Evolutionary conservation across 371 early-diverging fungal species (phyloP).

Genomic region (Mucor racemosus): DNA sequence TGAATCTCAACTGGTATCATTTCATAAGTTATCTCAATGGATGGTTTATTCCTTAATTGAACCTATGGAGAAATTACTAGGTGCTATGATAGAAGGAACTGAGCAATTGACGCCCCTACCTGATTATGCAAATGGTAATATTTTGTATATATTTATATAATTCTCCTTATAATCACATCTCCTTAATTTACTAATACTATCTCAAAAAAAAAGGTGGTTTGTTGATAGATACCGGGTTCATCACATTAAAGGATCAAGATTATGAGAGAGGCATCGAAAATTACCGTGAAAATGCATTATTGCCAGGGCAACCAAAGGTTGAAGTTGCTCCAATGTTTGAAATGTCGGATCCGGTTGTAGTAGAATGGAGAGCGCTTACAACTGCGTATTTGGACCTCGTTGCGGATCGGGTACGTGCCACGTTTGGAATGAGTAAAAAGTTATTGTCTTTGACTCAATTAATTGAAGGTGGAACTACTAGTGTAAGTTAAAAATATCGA

Average conservation of each 20-base stretch:
- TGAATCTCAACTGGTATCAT: constrained; percentile 62
- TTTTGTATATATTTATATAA: constrained; percentile 9
- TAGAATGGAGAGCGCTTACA: constrained; percentile 93
- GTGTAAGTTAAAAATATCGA: constrained; percentile 42
- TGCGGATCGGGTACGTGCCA: constrained; percentile 66
- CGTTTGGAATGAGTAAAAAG: constrained; percentile 56
- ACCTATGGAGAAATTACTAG: constrained; percentile 69
- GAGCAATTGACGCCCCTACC: constrained; percentile 86
- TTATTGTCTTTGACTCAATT: constrained; percentile 79
- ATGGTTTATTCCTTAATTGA: constrained; percentile 91
- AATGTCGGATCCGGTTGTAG: constrained; percentile 79
- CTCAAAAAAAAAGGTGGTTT: constrained; percentile 34
- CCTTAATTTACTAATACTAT: too few species aligned
- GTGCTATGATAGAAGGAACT: constrained; percentile 67
- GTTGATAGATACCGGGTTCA: constrained; percentile 50
- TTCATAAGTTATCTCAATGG: constrained; percentile 95
- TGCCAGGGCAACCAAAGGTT: constrained; percentile 49
- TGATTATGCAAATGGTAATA: constrained; percentile 87
- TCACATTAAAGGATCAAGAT: constrained; percentile 40
- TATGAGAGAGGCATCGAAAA: constrained; percentile 49
- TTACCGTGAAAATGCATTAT: constrained; percentile 39
- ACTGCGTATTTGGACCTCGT: constrained; percentile 81
- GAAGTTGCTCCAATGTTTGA: constrained; percentile 73
- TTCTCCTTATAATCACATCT: background rate
- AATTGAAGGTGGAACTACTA: constrained; percentile 88